Evolutionary conservation across 1,284 basidiomycete species (phyloP).

Genomic region (Sanghuangporus sanghuang): DNA sequence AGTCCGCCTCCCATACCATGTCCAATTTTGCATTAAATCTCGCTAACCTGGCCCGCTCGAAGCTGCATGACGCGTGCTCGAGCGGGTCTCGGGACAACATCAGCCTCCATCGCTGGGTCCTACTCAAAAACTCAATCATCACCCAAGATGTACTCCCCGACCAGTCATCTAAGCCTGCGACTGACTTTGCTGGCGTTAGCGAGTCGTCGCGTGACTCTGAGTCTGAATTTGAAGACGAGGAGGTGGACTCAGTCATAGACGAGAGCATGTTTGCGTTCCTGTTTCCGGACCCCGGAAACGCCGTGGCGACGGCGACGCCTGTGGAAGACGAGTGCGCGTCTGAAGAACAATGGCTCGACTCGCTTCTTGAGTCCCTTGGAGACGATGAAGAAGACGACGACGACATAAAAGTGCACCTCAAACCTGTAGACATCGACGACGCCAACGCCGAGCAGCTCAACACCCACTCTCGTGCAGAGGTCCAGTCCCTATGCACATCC

Average conservation of each 20-base stretch:
- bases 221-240: slow-evolving; percentile 32
- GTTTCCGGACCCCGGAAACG: slow-evolving; percentile 67
- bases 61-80: slow-evolving; percentile 59
- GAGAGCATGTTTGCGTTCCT: slow-evolving; percentile 60
- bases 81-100: slow-evolving; percentile 51
- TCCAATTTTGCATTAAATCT: slow-evolving; percentile 33
- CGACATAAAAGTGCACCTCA: slow-evolving; percentile 27
- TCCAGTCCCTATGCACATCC: slow-evolving; percentile 52
- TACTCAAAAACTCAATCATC: slow-evolving; percentile 74
- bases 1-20: slow-evolving; percentile 12
- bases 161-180: slow-evolving; percentile 7
- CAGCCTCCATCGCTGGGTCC: slow-evolving; percentile 79
- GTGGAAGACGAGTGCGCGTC: slow-evolving; percentile 36
- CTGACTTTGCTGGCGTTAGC: slow-evolving; percentile 12
- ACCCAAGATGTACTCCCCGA: slow-evolving; percentile 28
- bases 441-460: slow-evolving; percentile 38
- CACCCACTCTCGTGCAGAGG: slow-evolving; percentile 24
- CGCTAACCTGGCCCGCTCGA: slow-evolving; percentile 63
- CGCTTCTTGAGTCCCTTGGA: slow-evolving; percentile 62
- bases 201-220: slow-evolving; percentile 20
- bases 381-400: slow-evolving; percentile 53
- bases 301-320: slow-evolving; percentile 35
- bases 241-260: slow-evolving; percentile 32
- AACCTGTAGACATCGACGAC: slow-evolving; percentile 33
- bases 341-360: slow-evolving; percentile 76